Base-by-base conservation (phyloP, 2,329 filamentous ascomycete species). In the Xylaria hypoxylon region DNA sequence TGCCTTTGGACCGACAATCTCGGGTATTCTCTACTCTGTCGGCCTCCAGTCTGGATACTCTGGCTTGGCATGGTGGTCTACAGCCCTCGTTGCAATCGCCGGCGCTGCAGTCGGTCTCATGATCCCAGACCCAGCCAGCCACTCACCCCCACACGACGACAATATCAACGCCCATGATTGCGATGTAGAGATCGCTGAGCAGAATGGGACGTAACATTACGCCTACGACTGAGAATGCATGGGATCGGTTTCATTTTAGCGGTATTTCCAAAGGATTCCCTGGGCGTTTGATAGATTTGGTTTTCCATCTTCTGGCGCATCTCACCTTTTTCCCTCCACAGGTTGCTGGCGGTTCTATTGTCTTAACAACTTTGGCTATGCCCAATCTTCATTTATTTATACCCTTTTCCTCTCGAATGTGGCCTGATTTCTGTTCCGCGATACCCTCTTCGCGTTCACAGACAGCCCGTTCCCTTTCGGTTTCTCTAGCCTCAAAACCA, bases 1-100 rank as follows among this genome's bases (percentile, higher is more conserved):
- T 61, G 94, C 94, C 0, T 90, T 97, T 68, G 95, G 95, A 0
- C 96, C 96, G 2, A 94, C 93, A 0, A 82, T 97, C 2, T 96
- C 94, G 2, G 96, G 96, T 1, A 82, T 94, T 31, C 85, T 98
- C 26, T 96, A 97, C 79, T 88, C 93, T 4, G 83, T 90, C 59
- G 96, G 96, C 57, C 86, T 96, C 40, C 86, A 89, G 70, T 86
- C 90, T 6, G 94, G 94, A 40, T 95, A 93, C 77, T 95, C 94
- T 4, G 94, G 94, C 22, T 84, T 97, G 38, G 91, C 94, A 0
- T 99, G 96, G 95, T 99, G 96, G 96, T 90, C 89, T 68, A 94
- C 91, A 70, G 93, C 91, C 8, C 74, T 91, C 3, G 88, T 97
- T 35, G 92, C 93, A 38, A 80, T 93, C 11, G 79, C 89, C 15